Percentiles rank a stretch among this genome's conserved stretches.
Evolutionary conservation across 306 rosid species (phyloP).

Genomic region (Medicago lupulina): DNA sequence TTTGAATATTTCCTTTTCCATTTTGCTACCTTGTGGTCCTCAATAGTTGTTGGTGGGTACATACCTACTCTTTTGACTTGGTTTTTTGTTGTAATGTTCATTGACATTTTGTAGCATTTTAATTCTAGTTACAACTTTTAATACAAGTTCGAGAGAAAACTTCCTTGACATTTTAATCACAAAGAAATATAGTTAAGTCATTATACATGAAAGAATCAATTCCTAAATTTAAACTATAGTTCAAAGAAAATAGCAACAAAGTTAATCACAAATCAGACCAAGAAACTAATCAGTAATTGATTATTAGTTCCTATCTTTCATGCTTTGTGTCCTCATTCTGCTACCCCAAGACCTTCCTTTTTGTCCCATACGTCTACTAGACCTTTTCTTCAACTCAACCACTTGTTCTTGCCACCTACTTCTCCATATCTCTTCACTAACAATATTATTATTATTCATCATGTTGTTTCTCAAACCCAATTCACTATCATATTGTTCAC

Average conservation of each 20-base stretch:
- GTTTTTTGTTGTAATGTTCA: constrained; percentile 32
- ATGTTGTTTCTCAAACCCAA: constrained; percentile 40
- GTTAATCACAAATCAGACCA: neutral
- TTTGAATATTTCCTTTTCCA: constrained; percentile 19
- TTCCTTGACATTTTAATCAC: neutral
- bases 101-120: neutral
- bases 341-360: constrained; percentile 25
- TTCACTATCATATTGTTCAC: constrained; percentile 55
- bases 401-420: constrained; percentile 53
- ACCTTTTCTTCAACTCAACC: constrained; percentile 59
- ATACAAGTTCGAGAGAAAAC: neutral
- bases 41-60: neutral
- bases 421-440: constrained; percentile 28
- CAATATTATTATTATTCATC: neutral
- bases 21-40: constrained; percentile 41
- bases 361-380: constrained; percentile 48
- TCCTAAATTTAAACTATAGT: constrained; percentile 1
- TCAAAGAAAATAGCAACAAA: neutral
- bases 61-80: constrained; percentile 38
- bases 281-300: neutral
- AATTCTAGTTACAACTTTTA: neutral
- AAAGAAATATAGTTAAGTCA: too few relatives aligned
- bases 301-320: constrained; percentile 29
- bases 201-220: constrained; percentile 26
- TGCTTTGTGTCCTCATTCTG: constrained; percentile 54